Conservation (phyloP, 768 basidiomycete genomes). For the Plicaturopsis crispa region DNA sequence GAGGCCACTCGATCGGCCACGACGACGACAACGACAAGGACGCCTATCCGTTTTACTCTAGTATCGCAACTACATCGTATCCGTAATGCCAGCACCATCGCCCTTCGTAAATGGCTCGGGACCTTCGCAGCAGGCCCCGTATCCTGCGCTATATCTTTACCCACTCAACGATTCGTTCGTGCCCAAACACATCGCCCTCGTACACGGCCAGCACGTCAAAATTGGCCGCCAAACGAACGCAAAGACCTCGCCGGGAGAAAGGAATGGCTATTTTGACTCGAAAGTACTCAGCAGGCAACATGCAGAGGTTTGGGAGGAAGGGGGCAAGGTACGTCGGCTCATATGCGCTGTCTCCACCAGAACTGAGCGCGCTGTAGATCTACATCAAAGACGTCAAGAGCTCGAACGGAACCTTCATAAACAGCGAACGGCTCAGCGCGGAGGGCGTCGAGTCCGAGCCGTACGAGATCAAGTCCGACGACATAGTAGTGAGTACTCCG, state of each 20-base stretch:
- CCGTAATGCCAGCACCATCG: too few relatives aligned
- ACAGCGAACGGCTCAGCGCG: constrained; percentile 51
- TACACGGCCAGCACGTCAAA: constrained; percentile 32
- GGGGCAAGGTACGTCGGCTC: constrained; percentile 37
- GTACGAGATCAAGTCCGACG: constrained; percentile 55
- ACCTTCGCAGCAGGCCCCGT: too few relatives aligned
- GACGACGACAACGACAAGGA: too few relatives aligned
- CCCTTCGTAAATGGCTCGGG: too few relatives aligned
- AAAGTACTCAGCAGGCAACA: constrained; percentile 60
- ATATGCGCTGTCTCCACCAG: background rate
- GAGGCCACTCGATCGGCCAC: too few relatives aligned
- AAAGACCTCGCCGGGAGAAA: constrained; percentile 49
- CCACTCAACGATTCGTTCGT: constrained; percentile 61
- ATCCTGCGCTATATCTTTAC: constrained; percentile 26
- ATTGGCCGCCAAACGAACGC: constrained; percentile 62
- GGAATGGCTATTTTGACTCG: constrained; percentile 60
- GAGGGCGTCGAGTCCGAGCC: constrained; percentile 55
- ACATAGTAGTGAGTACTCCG: constrained; percentile 45
- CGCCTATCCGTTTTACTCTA: too few relatives aligned
- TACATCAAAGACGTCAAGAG: constrained; percentile 65
- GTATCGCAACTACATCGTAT: too few relatives aligned
- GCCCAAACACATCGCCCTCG: constrained; percentile 52
- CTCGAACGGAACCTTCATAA: constrained; percentile 68
- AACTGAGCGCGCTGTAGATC: constrained; percentile 39
- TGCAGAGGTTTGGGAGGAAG: constrained; percentile 62